Base-by-base conservation (phyloP, 116 monocot species). In the Dioscorea cayenensis region DNA sequence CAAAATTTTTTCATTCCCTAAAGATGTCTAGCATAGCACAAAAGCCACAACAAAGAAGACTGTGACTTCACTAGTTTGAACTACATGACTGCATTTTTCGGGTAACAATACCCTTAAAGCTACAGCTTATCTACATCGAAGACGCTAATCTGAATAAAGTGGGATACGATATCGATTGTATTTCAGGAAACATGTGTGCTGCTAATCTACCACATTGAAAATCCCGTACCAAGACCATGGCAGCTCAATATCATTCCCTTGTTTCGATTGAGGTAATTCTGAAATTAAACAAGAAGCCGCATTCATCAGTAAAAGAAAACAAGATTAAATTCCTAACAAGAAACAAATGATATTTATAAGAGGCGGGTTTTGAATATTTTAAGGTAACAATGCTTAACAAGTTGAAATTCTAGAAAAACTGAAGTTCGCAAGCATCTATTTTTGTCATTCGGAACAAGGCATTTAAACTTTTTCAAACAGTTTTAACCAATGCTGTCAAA, bases 191-290 rank as follows among this genome's bases (percentile, higher is more conserved):
- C 25, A 0, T 6, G 62, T 5, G 55, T 18, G 55, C 55, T 55
- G 51, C 21, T 49, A 19, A 68, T 70, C 85, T 77, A 90, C 85
- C 81, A 86, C 67, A 92, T 67, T 0, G 90, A 71, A 43, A 88
- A 82, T 81, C 88, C 87, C 11, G 82, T 81, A 20, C 92, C 96
- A 68, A 96, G 92, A 32, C 96, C 96, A 74, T 96, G 92, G 87
- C 96, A 96, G 16, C 92, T 95, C 73, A 96, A 84, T 72, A 92
- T 92, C 79, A 96, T 76, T 67, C 92, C 83, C 75, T 88, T 95
- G 87, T 92, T 66, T 28, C 80, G 89, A 71, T 90, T 87, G 22
- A 96, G 81, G 52, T 90, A 90, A 69, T 92, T 90, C 95, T 96
- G 85, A 35, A 73, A 81, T 51, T 28, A 58, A 79, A 65, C 29